Evolutionary conservation across 768 basidiomycete species (phyloP).

Genomic region (Macrolepiota albuminosa): DNA sequence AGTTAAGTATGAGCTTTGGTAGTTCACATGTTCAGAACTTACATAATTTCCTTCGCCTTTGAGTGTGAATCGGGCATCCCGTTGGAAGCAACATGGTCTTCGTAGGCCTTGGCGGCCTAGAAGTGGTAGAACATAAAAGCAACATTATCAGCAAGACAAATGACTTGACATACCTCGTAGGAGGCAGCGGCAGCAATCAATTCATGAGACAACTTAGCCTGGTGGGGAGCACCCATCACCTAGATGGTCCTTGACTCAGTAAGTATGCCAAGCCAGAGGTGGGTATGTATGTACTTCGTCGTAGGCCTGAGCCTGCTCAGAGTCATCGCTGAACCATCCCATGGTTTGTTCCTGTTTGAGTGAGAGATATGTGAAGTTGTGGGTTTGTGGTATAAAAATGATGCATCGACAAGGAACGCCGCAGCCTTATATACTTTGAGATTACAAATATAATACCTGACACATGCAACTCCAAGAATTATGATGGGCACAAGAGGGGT

Average conservation of each 20-base stretch:
- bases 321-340: conserved; percentile 39
- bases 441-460: not conserved
- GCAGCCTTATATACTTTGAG: not conserved
- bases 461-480: not conserved
- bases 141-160: not conserved
- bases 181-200: conserved; percentile 63
- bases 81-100: conserved; percentile 44
- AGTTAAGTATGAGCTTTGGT: not conserved
- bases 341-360: conserved; percentile 19
- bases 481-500: not conserved
- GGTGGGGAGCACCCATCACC: conserved; percentile 47
- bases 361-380: not conserved
- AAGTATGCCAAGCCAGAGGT: not conserved
- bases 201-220: conserved; percentile 60
- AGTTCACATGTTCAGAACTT: not conserved
- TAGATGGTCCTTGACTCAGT: conserved; percentile 15
- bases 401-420: not conserved
- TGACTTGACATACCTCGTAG: conserved; percentile 42
- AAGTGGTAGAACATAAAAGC: not conserved
- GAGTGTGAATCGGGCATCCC: conserved; percentile 48
- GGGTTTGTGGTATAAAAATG: not conserved
- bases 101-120: conserved; percentile 62
- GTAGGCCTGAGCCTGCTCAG: conserved; percentile 38
- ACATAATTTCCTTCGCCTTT: conserved; percentile 55
- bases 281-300: conserved; percentile 24